Conservation (phyloP, 176 grass and related monocot species). For the Tillandsia fasciculata region DNA sequence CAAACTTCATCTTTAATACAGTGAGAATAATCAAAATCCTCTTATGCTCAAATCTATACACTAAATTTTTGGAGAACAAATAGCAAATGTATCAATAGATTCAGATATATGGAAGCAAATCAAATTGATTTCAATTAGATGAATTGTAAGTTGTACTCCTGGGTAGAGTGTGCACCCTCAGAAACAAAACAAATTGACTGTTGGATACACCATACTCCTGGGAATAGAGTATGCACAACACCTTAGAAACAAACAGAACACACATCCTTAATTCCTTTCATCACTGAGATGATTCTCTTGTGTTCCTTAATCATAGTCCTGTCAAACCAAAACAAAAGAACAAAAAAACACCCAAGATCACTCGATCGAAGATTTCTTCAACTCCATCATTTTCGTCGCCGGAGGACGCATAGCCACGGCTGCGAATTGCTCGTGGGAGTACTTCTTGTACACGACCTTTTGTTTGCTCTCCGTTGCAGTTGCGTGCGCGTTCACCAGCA, state of each 20-base stretch:
- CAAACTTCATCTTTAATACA: too few relatives aligned
- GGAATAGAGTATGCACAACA: not conserved
- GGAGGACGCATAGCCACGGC: slow-evolving; percentile 18
- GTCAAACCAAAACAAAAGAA: not conserved
- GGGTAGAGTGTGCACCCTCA: too few relatives aligned
- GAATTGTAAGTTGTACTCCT: too few relatives aligned
- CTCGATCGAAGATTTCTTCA: not conserved
- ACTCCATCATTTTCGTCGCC: not conserved
- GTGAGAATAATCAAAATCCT: too few relatives aligned
- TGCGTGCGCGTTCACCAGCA: slow-evolving; percentile 26
- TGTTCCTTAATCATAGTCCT: not conserved
- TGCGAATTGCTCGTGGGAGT: slow-evolving; percentile 20
- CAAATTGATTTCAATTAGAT: too few relatives aligned
- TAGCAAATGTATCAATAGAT: too few relatives aligned
- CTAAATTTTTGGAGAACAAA: too few relatives aligned
- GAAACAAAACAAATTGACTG: not conserved
- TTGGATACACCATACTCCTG: not conserved
- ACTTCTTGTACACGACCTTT: slow-evolving; percentile 41
- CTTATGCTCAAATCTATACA: too few relatives aligned
- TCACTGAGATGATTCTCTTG: not conserved
- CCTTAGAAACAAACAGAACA: not conserved
- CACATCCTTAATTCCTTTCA: not conserved
- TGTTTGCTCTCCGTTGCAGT: slow-evolving; percentile 23
- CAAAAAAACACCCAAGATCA: not conserved
- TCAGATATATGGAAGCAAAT: too few relatives aligned